Evolutionary conservation across 441 rosid species (phyloP).

Genomic region (Hura crepitans): DNA sequence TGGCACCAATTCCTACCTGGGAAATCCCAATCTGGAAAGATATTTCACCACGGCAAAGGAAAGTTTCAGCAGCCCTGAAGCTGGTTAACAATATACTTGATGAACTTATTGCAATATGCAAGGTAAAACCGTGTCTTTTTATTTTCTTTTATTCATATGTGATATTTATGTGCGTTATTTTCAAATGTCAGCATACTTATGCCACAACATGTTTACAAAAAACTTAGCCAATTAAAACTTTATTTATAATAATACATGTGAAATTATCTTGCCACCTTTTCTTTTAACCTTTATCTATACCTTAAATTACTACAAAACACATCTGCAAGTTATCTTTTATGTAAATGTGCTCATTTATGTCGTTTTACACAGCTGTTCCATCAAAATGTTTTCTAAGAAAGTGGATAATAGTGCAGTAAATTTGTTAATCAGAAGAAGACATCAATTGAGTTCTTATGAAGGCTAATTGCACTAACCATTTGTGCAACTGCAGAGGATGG

Average conservation of each 20-base stretch:
- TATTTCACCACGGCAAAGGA: constrained; percentile 80
- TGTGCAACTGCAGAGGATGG: constrained; percentile 67
- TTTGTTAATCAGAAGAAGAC: not conserved
- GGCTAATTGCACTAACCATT: not conserved
- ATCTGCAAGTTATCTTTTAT: not conserved
- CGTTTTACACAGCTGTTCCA: not conserved
- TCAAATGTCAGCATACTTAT: not conserved
- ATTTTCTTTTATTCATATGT: not conserved
- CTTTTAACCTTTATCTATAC: not conserved
- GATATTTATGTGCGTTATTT: not conserved
- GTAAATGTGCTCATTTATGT: not conserved
- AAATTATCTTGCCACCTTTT: not conserved
- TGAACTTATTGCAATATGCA: constrained; percentile 77
- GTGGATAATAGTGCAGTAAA: not conserved
- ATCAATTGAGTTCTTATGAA: not conserved
- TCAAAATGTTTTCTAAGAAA: not conserved
- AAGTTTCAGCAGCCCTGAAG: constrained; percentile 69
- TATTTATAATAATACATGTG: not conserved
- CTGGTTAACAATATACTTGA: constrained; percentile 75
- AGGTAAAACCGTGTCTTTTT: constrained; percentile 42
- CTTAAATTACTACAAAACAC: not conserved
- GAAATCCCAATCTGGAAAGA: constrained; percentile 95
- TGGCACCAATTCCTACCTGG: constrained; percentile 89
- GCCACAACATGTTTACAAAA: not conserved
- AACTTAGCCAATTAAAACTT: not conserved